Conservation (phyloP, 768 basidiomycete genomes). For the Rubroboletus satanas region DNA sequence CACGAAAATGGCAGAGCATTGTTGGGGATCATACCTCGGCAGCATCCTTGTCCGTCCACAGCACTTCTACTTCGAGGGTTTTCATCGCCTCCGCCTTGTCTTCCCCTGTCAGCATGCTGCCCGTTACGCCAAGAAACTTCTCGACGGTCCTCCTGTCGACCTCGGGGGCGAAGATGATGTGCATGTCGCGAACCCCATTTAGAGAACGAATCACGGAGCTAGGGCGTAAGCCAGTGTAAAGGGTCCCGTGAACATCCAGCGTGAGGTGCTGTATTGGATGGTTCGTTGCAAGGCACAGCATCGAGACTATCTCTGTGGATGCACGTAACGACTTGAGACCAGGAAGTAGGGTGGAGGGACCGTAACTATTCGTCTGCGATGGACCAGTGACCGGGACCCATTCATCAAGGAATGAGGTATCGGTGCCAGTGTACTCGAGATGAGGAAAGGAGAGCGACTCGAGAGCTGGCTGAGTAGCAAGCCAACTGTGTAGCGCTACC, state of each 20-base stretch:
- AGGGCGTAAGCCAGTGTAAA: constrained; percentile 29
- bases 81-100: constrained; percentile 11
- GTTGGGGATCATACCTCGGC: constrained; percentile 21
- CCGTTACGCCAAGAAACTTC: constrained; percentile 28
- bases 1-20: not conserved
- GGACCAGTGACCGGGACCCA: constrained; percentile 1
- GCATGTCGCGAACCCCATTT: constrained; percentile 28
- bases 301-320: constrained; percentile 22
- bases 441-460: constrained; percentile 28
- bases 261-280: constrained; percentile 21
- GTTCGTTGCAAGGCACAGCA: constrained; percentile 16
- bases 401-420: constrained; percentile 4
- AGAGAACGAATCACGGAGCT: constrained; percentile 25
- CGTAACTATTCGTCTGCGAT: not conserved
- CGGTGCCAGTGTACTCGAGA: constrained; percentile 13
- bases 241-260: constrained; percentile 25
- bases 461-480: constrained; percentile 22
- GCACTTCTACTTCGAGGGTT: constrained; percentile 27
- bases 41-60: constrained; percentile 27
- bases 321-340: constrained; percentile 26
- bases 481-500: constrained; percentile 21
- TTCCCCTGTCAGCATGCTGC: constrained; percentile 18
- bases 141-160: constrained; percentile 33
- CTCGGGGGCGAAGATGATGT: constrained; percentile 27
- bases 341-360: constrained; percentile 16